These are phyloP conservation scores for Hypoxylon sp. DNA, from an alignment of 2,329 filamentous ascomycete species.

Conservation along the genomic window DNA sequence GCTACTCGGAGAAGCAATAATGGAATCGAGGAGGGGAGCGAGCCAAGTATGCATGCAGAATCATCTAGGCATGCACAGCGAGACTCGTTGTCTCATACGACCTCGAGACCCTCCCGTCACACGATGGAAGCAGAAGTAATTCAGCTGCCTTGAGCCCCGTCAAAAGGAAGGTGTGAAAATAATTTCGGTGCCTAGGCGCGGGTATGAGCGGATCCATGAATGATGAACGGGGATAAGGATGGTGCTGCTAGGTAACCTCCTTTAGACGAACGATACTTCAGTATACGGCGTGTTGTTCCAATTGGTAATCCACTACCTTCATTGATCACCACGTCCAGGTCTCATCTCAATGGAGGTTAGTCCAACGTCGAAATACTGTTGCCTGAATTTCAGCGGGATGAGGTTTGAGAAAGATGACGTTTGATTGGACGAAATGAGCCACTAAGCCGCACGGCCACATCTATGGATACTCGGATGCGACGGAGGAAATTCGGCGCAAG, in stretches of 20 bases:
- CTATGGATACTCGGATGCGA: neutral
- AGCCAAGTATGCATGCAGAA: conserved; percentile 14
- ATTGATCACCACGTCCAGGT: conserved; percentile 3
- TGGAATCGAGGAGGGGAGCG: conserved; percentile 3
- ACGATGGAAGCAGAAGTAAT: conserved; percentile 26
- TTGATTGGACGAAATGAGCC: conserved; percentile 19
- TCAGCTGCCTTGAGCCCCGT: conserved; percentile 40
- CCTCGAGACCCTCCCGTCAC: conserved; percentile 6
- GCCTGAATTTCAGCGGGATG: conserved; percentile 32
- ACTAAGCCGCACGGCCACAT: conserved; percentile 4
- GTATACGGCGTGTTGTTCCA: neutral
- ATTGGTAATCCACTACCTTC: neutral
- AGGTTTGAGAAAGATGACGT: conserved; percentile 18
- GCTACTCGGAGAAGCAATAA: conserved; percentile 12
- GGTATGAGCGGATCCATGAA: conserved; percentile 20
- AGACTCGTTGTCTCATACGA: conserved; percentile 28
- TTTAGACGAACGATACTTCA: conserved; percentile 15
- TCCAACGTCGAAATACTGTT: conserved; percentile 38
- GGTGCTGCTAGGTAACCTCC: conserved; percentile 10
- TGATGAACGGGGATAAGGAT: neutral
- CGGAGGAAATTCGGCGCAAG: neutral
- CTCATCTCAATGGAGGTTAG: conserved; percentile 1
- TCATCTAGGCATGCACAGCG: conserved; percentile 12
- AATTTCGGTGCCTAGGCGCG: conserved; percentile 44
- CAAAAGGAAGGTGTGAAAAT: conserved; percentile 19